A percentile compares a stretch with the other conserved stretches of the same genome.
These are phyloP conservation scores for Rhodotorula mucilaginosa DNA, from an alignment of 1,284 basidiomycete species.

Conservation along the genomic window DNA sequence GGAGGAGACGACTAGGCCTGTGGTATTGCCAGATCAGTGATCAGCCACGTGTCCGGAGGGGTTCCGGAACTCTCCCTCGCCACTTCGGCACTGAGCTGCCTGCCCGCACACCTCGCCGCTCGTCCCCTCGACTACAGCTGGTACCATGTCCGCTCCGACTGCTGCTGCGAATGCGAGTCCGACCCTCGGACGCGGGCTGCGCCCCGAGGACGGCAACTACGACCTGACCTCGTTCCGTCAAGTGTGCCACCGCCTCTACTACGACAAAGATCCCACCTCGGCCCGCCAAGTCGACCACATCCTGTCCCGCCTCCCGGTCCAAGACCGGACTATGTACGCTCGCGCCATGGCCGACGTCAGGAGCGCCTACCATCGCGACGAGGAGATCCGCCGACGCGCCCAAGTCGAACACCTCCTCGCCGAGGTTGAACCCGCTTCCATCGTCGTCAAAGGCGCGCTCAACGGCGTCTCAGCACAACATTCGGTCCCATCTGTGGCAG, in stretches of 20 bases:
- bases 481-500: conserved; percentile 6
- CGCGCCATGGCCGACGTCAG: conserved; percentile 28
- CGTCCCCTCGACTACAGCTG: too few relatives aligned
- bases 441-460: conserved; percentile 20
- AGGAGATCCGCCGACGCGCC: conserved; percentile 3
- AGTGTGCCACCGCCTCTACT: conserved; percentile 28
- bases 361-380: conserved; percentile 26
- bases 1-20: too few relatives aligned
- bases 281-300: conserved; percentile 26
- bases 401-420: conserved; percentile 17
- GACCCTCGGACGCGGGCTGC: not conserved
- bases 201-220: not conserved
- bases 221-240: conserved; percentile 17
- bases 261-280: conserved; percentile 12
- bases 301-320: conserved; percentile 18
- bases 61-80: too few relatives aligned
- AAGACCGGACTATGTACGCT: conserved; percentile 25
- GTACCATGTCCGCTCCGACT: too few relatives aligned
- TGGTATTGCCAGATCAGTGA: too few relatives aligned
- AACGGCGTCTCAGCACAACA: conserved; percentile 14
- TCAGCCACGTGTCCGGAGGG: too few relatives aligned
- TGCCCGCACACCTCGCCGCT: too few relatives aligned
- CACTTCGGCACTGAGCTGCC: too few relatives aligned
- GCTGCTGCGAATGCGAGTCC: not conserved
- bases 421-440: conserved; percentile 3